phyloP scores from a whole-genome alignment of 345 rosid genomes.

The Acer campestre region DNA sequence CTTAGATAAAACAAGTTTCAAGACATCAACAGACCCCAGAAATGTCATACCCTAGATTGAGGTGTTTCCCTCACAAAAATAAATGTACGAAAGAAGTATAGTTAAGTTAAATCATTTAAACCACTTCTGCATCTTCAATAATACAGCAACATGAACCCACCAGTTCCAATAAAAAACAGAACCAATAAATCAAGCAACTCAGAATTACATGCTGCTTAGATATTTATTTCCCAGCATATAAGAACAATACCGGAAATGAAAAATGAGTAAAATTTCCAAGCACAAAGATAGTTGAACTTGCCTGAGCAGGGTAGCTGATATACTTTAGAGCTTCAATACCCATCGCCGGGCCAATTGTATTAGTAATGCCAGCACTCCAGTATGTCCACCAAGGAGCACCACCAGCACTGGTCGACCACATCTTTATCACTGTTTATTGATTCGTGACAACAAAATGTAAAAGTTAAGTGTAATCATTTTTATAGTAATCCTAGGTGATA shows the following conservation, averaged over 20 bases:
- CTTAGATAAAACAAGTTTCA: neutral
- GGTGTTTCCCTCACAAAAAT: neutral
- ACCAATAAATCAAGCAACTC: neutral
- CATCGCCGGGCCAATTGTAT: constrained; percentile 97
- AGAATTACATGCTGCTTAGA: neutral
- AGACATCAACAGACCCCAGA: neutral
- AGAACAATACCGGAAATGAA: too few species aligned
- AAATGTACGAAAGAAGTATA: neutral
- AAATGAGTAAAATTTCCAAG: neutral
- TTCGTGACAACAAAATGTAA: neutral
- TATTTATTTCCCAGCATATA: neutral
- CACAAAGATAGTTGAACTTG: constrained; percentile 20
- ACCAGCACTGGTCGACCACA: constrained; percentile 70
- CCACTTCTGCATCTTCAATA: neutral
- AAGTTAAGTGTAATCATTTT: constrained; percentile 6
- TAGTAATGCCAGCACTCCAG: constrained; percentile 98
- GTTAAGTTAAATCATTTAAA: neutral
- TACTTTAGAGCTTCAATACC: constrained; percentile 97
- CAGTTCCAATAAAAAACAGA: neutral
- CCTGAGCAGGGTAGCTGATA: constrained; percentile 99
- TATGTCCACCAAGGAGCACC: constrained; percentile 97
- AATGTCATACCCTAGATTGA: neutral
- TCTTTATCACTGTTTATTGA: constrained; percentile 65
- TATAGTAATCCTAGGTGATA: neutral
- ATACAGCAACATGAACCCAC: neutral